Evolutionary conservation across 169 alveolate species (phyloP).

Genomic region (Amoebophrya sp.): DNA sequence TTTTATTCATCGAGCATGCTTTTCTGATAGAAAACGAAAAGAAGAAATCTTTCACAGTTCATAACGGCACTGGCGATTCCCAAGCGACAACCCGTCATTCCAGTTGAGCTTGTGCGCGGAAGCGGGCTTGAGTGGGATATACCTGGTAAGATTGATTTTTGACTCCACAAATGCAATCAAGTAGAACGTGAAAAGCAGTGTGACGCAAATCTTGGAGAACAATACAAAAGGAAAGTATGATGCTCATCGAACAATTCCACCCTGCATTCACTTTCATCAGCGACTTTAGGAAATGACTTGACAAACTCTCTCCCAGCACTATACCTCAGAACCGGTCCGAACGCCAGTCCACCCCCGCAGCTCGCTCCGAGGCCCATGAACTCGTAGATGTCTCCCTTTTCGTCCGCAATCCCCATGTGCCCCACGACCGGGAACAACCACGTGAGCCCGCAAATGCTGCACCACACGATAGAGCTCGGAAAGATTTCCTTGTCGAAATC

Average conservation of each 20-base stretch:
- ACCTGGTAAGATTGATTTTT: background rate
- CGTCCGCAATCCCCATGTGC: background rate
- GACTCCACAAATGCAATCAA: too few species aligned
- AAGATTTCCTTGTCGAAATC: background rate
- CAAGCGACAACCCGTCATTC: background rate
- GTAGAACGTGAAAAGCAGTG: too few species aligned
- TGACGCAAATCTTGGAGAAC: too few species aligned
- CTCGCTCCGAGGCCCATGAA: background rate
- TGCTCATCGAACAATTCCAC: too few species aligned
- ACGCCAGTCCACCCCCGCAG: background rate
- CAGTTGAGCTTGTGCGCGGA: background rate
- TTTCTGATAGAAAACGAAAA: too few species aligned
- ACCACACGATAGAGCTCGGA: slow-evolving; percentile 5
- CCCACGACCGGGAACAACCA: background rate
- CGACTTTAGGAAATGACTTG: too few species aligned
- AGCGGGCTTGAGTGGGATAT: background rate
- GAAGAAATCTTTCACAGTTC: too few species aligned
- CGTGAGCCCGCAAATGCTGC: background rate
- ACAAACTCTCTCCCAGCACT: background rate
- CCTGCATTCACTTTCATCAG: too few species aligned
- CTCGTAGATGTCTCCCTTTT: background rate
- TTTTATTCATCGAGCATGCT: too few species aligned
- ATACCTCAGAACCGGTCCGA: slow-evolving; percentile 4
- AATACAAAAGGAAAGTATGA: too few species aligned
- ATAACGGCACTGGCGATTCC: slow-evolving; percentile 9